phyloP scores from a whole-genome alignment of 495 filamentous ascomycete species.

The Aspergillus mulundensis region DNA sequence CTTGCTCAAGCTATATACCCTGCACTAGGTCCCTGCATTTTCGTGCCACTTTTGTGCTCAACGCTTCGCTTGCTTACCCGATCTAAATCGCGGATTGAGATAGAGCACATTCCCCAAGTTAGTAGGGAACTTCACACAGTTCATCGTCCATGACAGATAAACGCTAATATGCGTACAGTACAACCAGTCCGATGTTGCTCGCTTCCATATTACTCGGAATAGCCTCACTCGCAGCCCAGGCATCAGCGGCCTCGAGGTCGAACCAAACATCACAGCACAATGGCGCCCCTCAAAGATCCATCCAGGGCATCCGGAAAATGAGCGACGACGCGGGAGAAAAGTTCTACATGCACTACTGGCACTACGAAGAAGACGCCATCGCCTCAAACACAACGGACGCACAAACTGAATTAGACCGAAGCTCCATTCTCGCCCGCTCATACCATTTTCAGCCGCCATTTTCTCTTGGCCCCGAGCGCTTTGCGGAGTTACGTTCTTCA shows the following conservation, averaged over 20 bases:
- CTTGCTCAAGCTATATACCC: not conserved
- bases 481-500: slow-evolving; percentile 16
- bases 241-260: slow-evolving; percentile 8
- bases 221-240: slow-evolving; percentile 9
- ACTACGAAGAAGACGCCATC: slow-evolving; percentile 33
- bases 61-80: not conserved
- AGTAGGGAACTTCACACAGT: not conserved
- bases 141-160: not conserved
- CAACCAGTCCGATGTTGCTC: slow-evolving; percentile 10
- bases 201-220: slow-evolving; percentile 4
- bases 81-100: not conserved
- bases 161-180: not conserved
- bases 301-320: slow-evolving; percentile 67
- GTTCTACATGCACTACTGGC: slow-evolving; percentile 66
- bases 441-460: slow-evolving; percentile 39
- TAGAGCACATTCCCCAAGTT: not conserved
- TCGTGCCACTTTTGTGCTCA: not conserved
- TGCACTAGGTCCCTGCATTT: not conserved
- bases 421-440: slow-evolving; percentile 18
- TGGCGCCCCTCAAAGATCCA: slow-evolving; percentile 18
- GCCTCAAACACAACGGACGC: slow-evolving; percentile 4
- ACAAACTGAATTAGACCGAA: not conserved
- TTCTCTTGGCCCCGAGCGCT: slow-evolving; percentile 22
- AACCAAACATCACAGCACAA: slow-evolving; percentile 21
- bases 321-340: slow-evolving; percentile 76